Evolutionary conservation across 1,139 yeast genomes (phyloP), one percentile per base, ranked within the genome.

Genomic region (Taiozyma onychis): DNA sequence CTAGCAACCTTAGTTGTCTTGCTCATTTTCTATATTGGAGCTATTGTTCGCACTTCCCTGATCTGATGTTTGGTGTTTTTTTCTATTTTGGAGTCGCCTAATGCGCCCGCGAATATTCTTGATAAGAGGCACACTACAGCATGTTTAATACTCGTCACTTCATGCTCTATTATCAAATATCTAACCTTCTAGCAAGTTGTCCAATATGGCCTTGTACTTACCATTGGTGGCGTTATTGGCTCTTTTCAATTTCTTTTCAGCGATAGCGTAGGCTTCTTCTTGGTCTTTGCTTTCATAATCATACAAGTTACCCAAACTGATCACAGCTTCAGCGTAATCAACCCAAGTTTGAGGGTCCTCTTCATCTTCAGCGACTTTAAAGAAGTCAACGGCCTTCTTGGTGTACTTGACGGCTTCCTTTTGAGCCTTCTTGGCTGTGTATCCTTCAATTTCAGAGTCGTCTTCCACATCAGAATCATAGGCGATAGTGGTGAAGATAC

Each of bases 321-420:
- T 87, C 63, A 81, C 75, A 1, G 95, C 91, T 66, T 93, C 98
- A 3, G 97, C 97, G 44, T 86, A 72, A 57, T 79, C 78, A 7
- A 83, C 96, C 86, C 93, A 85, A 9, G 85, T 74, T 52, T 84
- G 85, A 0, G 96, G 96, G 39, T 85, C 88, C 48, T 84, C 88
- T 32, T 80, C 81, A 48, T 82, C 80, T 64, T 83, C 80, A 1
- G 90, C 85, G 52, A 72, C 69, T 51, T 74, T 68, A 50, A 88
- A 71, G 59, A 78, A 77, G 41, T 73, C 69, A 39, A 88, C 69
- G 0, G 96, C 95, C 28, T 68, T 68, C n/a, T 67, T 60, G 27
- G 83, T 76, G 48, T 76, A 67, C 4, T 72, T 69, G 45, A 77
- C 71, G 1, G 89, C 85, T 41, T 72, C 68, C 35, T 64, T 61